Base-by-base conservation (phyloP, 192 early-diverging fungal species). In the Coemansia sp. region DNA sequence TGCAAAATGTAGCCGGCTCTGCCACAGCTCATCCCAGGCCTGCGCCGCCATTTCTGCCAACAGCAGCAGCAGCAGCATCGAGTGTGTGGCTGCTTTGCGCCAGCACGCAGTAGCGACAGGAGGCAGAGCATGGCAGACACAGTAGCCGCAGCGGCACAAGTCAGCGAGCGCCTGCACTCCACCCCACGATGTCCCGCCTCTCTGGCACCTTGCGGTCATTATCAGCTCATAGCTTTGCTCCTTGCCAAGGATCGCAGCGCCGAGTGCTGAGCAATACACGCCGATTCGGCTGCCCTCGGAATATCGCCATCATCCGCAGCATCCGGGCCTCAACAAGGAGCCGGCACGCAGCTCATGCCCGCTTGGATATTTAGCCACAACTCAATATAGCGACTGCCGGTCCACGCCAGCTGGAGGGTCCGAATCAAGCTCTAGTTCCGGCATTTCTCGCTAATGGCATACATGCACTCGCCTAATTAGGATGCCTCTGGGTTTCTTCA, bases 101-200 rank as follows among this genome's bases (percentile, higher is more conserved):
- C 24, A 51, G 47, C 47, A 49, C 46, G 46, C 46, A 49, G 46
- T 49, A 51, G 47, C 47, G 47, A 51, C 27, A 51, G 27, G 47
- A 51, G 47, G 24, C 47, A 51, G 47, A 51, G 47, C 47, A 51
- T 51, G 47, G 47, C 25, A 27, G 47, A 51, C 47, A 51, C 47
- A 51, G 47, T 51, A 51, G 47, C 47, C 24, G 15, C 45, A 8
- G 20, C 11, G 45, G n/a, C n/a, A n/a, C n/a, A n/a, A n/a, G n/a
- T n/a, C 45, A 47, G 9, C 8, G 24, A 8, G 45, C 45, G 6
- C 47, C 14, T 24, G 47, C 0, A 3, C 25, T 27, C 14, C 24
- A 25, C 27, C 47, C 25, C 47, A 20, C 10, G 24, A 51, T 51
- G n/a, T n/a, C 47, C 15, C 11, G 47, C 14, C 10, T 14, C 15